Evolutionary conservation across 139 green algal genomes (phyloP).

Genomic region (Nannochloris sp.): DNA sequence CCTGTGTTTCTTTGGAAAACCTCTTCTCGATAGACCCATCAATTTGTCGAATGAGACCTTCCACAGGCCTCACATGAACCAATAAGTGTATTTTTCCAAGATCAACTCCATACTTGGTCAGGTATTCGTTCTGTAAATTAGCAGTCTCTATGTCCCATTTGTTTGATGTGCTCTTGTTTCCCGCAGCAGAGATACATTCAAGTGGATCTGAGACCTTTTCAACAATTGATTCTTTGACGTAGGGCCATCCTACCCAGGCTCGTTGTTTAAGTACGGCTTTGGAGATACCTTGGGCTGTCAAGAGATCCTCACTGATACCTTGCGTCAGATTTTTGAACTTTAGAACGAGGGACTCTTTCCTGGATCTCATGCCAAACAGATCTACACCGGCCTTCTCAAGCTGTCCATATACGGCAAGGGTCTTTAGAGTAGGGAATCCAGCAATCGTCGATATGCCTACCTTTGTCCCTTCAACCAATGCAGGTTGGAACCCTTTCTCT

Average conservation of each 20-base stretch:
- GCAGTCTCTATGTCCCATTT: conserved; percentile 24
- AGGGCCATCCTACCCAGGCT: conserved; percentile 82
- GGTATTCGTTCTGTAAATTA: conserved; percentile 32
- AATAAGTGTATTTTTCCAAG: conserved; percentile 37
- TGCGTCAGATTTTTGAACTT: conserved; percentile 28
- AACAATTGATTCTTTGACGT: conserved; percentile 65
- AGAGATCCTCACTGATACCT: not conserved
- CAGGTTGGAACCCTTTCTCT: conserved; percentile 56
- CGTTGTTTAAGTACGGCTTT: conserved; percentile 52
- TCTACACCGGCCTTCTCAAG: conserved; percentile 56
- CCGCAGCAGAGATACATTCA: not conserved
- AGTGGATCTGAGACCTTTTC: conserved; percentile 26
- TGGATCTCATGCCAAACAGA: conserved; percentile 68
- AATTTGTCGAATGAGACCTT: conserved; percentile 49
- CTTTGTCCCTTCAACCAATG: conserved; percentile 48
- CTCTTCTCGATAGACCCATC: conserved; percentile 77
- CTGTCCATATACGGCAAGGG: conserved; percentile 32
- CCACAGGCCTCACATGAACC: conserved; percentile 60
- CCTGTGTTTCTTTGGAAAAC: conserved; percentile 49
- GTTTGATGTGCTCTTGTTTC: not conserved
- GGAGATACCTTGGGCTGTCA: conserved; percentile 10
- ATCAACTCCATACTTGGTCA: conserved; percentile 45
- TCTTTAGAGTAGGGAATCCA: conserved; percentile 68
- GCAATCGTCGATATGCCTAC: conserved; percentile 36
- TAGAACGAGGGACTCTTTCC: conserved; percentile 73